A percentile compares a stretch with the other conserved stretches of the same genome.
Conservation (phyloP, 176 grass and related monocot species). For the Eragrostis curvula region DNA sequence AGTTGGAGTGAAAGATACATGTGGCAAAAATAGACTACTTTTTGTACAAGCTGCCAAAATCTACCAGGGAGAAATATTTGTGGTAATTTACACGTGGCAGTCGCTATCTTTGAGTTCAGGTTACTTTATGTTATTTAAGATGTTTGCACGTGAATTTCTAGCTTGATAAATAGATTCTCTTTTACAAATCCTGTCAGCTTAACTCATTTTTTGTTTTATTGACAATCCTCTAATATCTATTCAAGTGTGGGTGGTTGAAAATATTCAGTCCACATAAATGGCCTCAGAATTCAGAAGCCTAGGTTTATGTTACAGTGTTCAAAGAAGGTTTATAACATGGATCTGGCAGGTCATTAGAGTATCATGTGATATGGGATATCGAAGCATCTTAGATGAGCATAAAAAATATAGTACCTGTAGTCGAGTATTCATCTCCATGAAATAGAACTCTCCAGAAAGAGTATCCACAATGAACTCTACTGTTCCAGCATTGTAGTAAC, state of each 20-base stretch:
- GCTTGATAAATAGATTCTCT: neutral
- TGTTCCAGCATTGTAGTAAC: slow-evolving; percentile 97
- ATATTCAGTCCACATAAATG: neutral
- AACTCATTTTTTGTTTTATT: neutral
- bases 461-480: slow-evolving; percentile 98
- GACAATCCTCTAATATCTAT: neutral
- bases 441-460: slow-evolving; percentile 83
- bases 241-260: neutral
- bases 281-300: neutral
- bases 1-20: neutral
- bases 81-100: neutral
- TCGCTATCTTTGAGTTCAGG: neutral
- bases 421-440: slow-evolving; percentile 99
- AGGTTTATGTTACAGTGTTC: neutral
- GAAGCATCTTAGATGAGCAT: slow-evolving; percentile 3
- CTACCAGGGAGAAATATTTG: neutral
- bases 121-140: neutral
- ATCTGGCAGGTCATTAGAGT: slow-evolving; percentile 7
- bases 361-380: neutral
- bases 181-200: neutral
- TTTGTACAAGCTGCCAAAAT: neutral
- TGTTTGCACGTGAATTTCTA: neutral
- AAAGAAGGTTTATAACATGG: neutral
- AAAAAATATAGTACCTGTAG: slow-evolving; percentile 64
- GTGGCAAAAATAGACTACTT: neutral